Base-by-base conservation (phyloP, 202 grass and related monocot genomes). In the Zoysia matrella region DNA sequence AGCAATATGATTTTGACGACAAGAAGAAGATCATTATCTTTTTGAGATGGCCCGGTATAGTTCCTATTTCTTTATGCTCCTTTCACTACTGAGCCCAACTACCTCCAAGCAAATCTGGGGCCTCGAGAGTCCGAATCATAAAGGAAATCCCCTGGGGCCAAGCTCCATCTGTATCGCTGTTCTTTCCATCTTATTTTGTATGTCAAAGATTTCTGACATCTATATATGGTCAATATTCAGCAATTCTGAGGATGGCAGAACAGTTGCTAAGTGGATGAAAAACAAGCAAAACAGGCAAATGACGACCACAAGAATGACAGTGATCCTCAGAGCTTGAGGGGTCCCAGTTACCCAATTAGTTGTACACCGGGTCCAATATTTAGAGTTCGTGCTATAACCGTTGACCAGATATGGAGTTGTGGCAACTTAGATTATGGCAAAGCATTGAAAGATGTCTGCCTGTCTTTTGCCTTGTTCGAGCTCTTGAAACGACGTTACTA, bases 141-240 rank as follows among this genome's bases (percentile, higher is more conserved):
- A 30, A 30, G 22, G 22, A 30, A 30, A 30, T 30, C 22, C 22
- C 22, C 22, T 30, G 2, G 7, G 12, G 11, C 1, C 51, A 73
- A 73, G 70, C 43, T 73, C 70, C 7, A 0, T 0, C 0, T 73
- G 6, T 73, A 6, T 57, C 8, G 0, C 0, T 0, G 0, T 0
- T 58, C 52, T 74, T 11, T 1, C 57, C n/a, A 0, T 14, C 0
- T 2, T 14, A 0, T 7, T 39, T 42, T 54, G 0, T 4, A 0
- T 3, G 0, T 7, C 30, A 15, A 72, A 53, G 49, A 0, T 0
- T 3, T 0, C 2, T 7, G 50, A 42, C 53, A 1, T 52, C 51
- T 8, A 52, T 11, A 9, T 11, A 3, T 2, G 51, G 9, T 1
- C 1, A 2, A 0, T 52, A 12, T 52, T 2, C 51, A 52, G 51